Evolutionary conservation across 371 early-diverging fungal species (phyloP), one percentile per base, ranked within the genome.

Genomic region (Lichtheimia ornata): DNA sequence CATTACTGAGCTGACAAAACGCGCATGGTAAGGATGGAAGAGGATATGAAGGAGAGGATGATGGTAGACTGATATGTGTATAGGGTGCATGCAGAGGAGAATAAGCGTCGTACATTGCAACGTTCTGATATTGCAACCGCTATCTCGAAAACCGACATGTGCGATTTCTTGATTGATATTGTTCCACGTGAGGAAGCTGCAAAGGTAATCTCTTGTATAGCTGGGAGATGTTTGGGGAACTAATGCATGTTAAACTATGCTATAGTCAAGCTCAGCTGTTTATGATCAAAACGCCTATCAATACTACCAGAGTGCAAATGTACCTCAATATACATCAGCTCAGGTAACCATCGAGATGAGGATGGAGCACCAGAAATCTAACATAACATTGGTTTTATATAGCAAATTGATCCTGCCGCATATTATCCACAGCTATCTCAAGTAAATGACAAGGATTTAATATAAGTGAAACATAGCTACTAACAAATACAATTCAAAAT

Each of bases 151-250:
- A 89, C 94, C 17, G 99, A 99, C 64, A 90, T 94, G 89, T 99
- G 92, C 81, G 99, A 99, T 72, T 99, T 99, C 72, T 75, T 99
- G 66, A 97, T 99, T 63, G 99, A 99, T 73, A 94, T 99, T 74
- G 95, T 99, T 14, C 99, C 99, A 5, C 81, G 97, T 35, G 97
- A 96, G 58, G 94, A 94, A 67, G 79, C 72, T 27, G 50, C 65
- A n/a, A 71, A 64, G 61, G 67, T 64, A 56, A 41, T 28, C 1
- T 28, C 7, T 5, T 28, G 45, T 44, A 1, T n/a, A 15, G 17
- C 6, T 15, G 3, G 3, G 15, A 1, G 14, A 58, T n/a, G 14
- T 14, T 20, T 25, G 15, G 28, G 12, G 2, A 17, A 15, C 22
- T 14, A 56, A 15, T 45, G 35, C n/a, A 24, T 24, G 22, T 47